Evolutionary conservation across 2,329 filamentous ascomycete genomes (phyloP).

Genomic region (Polytolypa hystricis): DNA sequence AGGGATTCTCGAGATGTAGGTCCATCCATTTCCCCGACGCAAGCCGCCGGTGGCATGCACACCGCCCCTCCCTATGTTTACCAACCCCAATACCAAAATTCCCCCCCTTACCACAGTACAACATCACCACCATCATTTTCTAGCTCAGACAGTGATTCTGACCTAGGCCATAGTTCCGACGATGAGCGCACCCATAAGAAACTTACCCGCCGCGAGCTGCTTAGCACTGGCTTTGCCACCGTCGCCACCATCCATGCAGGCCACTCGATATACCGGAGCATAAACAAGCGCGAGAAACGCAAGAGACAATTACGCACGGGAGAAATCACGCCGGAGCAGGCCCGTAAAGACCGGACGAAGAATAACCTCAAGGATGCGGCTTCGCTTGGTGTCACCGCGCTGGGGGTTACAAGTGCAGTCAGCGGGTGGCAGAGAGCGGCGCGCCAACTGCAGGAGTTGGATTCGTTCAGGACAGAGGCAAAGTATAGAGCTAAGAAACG

Average conservation of each 20-base stretch:
- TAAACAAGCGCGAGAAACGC: constrained; percentile 53
- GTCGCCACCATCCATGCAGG: constrained; percentile 60
- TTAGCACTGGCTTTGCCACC: constrained; percentile 55
- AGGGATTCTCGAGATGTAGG: constrained; percentile 36
- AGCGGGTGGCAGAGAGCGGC: constrained; percentile 58
- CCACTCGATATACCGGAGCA: constrained; percentile 51
- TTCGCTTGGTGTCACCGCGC: constrained; percentile 54
- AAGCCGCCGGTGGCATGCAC: background rate
- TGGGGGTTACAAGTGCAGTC: constrained; percentile 56
- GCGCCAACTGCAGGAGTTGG: constrained; percentile 46
- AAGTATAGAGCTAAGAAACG: constrained; percentile 22
- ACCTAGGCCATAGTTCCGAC: constrained; percentile 48
- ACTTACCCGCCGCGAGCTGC: constrained; percentile 53
- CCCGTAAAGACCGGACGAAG: constrained; percentile 51
- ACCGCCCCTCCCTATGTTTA: constrained; percentile 8
- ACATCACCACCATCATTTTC: constrained; percentile 10
- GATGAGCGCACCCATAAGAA: constrained; percentile 54
- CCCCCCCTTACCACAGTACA: constrained; percentile 10
- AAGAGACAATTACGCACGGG: constrained; percentile 50
- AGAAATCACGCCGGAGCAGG: constrained; percentile 52
- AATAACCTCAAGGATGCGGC: constrained; percentile 54
- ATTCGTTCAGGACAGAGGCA: constrained; percentile 43
- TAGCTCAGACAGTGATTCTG: constrained; percentile 35
- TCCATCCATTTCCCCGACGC: constrained; percentile 22
- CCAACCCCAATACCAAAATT: constrained; percentile 15